Evolutionary conservation across 306 rosid species (phyloP), one percentile per base, ranked within the genome.

Genomic region (Carpinus viminea): DNA sequence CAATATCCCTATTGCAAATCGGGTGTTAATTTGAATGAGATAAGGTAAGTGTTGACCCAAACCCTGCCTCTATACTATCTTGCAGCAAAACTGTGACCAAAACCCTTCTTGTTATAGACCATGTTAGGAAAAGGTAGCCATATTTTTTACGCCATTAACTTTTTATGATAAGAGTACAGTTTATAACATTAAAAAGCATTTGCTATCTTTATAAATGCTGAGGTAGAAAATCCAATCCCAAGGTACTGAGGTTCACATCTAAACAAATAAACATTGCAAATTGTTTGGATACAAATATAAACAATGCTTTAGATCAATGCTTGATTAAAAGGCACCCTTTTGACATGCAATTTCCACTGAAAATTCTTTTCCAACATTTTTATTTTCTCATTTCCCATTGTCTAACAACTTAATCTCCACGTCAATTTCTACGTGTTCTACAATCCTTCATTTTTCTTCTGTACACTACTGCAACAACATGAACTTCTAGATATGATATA

Each of bases 401-500:
- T 64, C 70, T 62, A 45, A 28, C 21, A 46, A 26, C 9, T 28
- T 69, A 21, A 57, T 74, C 47, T 50, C 24, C 73, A 75, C 26
- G 48, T 43, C 68, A 66, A 26, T 24, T 38, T 69, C 10, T 1
- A 74, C 7, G 54, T 41, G 71, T 46, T 20, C 70, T 50, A 20
- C 41, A 76, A 53, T 51, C 48, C 55, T 69, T 48, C 26, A 20
- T 64, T 62, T 56, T 76, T 5, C 61, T 57, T 73, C 16, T 54
- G 9, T 38, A 41, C 16, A 6, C 28, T 21, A 66, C 18, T n/a
- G 50, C 51, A 66, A 4, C 28, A 66, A 8, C 26, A 41, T 38
- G 26, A 41, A 41, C 72, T 66, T 3, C 50, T 41, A 8, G 50
- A 8, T n/a, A 34, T 20, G 8, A 38, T 53, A 36, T 8, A 18